phyloP scores from a whole-genome alignment of 768 basidiomycete species.

The Saitozyma podzolica region DNA sequence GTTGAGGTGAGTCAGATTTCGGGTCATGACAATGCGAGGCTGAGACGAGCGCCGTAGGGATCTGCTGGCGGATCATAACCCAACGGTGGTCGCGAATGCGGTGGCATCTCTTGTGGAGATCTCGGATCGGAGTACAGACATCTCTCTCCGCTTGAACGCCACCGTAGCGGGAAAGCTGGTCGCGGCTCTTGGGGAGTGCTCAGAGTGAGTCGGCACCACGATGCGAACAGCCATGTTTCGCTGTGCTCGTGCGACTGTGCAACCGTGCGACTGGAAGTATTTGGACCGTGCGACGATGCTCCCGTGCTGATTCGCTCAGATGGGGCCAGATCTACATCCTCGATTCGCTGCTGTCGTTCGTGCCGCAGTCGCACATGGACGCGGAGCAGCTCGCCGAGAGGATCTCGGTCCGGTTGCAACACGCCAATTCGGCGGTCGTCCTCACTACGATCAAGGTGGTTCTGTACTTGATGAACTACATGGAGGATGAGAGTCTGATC shows the following conservation, averaged over 20 bases:
- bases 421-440: conserved; percentile 99
- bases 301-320: conserved; percentile 55
- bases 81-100: conserved; percentile 95
- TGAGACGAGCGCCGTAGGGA: conserved; percentile 55
- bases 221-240: too few species aligned
- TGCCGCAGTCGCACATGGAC: conserved; percentile 82
- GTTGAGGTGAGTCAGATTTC: conserved; percentile 59
- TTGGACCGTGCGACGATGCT: background rate
- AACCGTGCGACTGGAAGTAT: too few species aligned
- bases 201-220: conserved; percentile 69
- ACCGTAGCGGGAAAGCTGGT: conserved; percentile 85
- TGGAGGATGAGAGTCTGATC: conserved; percentile 81
- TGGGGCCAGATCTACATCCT: conserved; percentile 99
- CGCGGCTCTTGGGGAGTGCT: conserved; percentile 88
- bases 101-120: conserved; percentile 97
- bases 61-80: conserved; percentile 87
- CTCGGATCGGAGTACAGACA: conserved; percentile 89
- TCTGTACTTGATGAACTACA: conserved; percentile 98
- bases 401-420: conserved; percentile 86
- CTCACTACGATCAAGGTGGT: conserved; percentile 96
- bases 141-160: conserved; percentile 84
- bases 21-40: background rate
- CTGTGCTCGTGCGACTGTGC: too few species aligned
- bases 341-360: conserved; percentile 87
- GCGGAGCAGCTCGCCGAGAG: conserved; percentile 96